phyloP scores from a whole-genome alignment of 768 basidiomycete genomes.

The Suillus subluteus region DNA sequence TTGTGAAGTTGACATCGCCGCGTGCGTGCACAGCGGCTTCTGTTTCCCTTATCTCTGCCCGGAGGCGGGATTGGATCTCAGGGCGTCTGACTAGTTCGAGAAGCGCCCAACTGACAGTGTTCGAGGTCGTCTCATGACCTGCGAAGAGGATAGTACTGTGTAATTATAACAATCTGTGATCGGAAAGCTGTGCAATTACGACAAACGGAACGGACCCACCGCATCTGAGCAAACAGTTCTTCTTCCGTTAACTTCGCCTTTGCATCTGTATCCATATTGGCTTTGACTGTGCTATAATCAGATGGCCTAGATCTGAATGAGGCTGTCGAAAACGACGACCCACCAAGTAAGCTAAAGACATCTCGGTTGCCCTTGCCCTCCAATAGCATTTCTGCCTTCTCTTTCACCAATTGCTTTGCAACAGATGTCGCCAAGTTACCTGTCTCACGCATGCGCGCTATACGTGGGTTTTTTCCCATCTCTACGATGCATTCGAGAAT shows the following conservation, averaged over 20 bases:
- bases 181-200: neutral
- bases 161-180: neutral
- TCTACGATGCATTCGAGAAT: conserved; percentile 38
- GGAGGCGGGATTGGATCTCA: conserved; percentile 60
- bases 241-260: conserved; percentile 27
- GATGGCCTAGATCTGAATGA: neutral
- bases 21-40: conserved; percentile 34
- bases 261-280: conserved; percentile 31
- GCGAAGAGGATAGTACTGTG: conserved; percentile 51
- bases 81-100: conserved; percentile 63
- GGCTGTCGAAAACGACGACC: conserved; percentile 2
- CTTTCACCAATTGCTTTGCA: conserved; percentile 16
- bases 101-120: conserved; percentile 61
- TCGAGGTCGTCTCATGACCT: conserved; percentile 66
- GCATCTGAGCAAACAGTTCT: conserved; percentile 18
- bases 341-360: conserved; percentile 42
- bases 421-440: neutral
- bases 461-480: conserved; percentile 25
- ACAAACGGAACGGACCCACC: conserved; percentile 18
- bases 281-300: conserved; percentile 23
- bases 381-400: conserved; percentile 19
- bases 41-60: conserved; percentile 50
- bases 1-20: conserved; percentile 42
- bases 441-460: conserved; percentile 9
- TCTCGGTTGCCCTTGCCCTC: conserved; percentile 11